A percentile compares a stretch with the other conserved stretches of the same genome.
Conservation (phyloP, 1,284 basidiomycete species). For the Melampsora americana region DNA sequence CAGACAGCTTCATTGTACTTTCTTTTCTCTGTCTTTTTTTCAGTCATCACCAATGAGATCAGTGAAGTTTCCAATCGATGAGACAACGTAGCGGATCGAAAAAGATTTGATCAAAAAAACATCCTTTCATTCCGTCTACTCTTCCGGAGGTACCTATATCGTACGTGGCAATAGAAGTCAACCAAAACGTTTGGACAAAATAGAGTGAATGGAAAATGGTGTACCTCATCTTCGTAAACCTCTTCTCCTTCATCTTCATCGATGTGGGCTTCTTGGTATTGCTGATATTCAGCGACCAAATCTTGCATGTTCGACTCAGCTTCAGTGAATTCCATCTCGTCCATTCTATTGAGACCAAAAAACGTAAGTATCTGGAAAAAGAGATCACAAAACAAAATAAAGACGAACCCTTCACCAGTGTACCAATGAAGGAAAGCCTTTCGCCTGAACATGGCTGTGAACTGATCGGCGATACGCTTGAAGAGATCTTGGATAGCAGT, state of each 20-base stretch:
- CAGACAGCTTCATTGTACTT: too few species aligned
- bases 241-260: constrained; percentile 46
- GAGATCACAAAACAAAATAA: constrained; percentile 43
- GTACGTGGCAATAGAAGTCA: not conserved
- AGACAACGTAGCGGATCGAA: too few species aligned
- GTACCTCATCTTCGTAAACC: constrained; percentile 44
- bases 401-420: constrained; percentile 76
- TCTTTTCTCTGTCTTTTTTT: too few species aligned
- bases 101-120: too few species aligned
- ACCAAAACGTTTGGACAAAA: not conserved
- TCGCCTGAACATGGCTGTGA: constrained; percentile 74
- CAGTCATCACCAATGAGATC: too few species aligned
- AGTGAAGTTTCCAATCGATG: too few species aligned
- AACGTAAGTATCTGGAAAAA: constrained; percentile 29
- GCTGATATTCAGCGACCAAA: constrained; percentile 58
- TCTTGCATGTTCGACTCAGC: constrained; percentile 74
- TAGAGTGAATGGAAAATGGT: not conserved
- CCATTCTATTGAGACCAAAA: constrained; percentile 52
- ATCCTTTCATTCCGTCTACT: not conserved
- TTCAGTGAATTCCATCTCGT: constrained; percentile 85
- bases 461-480: constrained; percentile 68
- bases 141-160: not conserved
- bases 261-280: constrained; percentile 47
- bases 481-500: constrained; percentile 84
- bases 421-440: constrained; percentile 88